Evolutionary conservation across 495 filamentous ascomycete species (phyloP).

Genomic region (Penicillium taxi): DNA sequence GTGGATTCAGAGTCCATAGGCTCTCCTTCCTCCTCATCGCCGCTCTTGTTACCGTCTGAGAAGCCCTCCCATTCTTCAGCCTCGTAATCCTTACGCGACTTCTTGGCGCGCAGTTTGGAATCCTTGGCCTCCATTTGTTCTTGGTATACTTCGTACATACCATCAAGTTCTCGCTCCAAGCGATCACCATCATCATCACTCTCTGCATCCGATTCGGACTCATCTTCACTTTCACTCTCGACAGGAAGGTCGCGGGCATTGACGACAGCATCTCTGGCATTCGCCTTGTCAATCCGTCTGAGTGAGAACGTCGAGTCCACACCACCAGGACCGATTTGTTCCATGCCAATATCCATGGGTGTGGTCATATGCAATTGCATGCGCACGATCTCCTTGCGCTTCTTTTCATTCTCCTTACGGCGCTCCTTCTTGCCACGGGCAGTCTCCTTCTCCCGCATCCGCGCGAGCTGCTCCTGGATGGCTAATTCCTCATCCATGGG

Average conservation of each 20-base stretch:
- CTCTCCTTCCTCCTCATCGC: conserved; percentile 45
- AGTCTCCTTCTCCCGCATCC: conserved; percentile 67
- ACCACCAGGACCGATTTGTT: conserved; percentile 71
- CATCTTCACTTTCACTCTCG: conserved; percentile 49
- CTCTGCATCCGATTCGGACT: conserved; percentile 50
- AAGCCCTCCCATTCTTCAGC: conserved; percentile 91
- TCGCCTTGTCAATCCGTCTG: conserved; percentile 67
- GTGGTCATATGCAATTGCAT: conserved; percentile 97
- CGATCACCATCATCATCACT: conserved; percentile 73
- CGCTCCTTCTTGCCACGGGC: conserved; percentile 70
- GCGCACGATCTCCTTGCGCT: conserved; percentile 80
- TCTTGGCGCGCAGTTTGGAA: conserved; percentile 83
- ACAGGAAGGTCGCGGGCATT: conserved; percentile 67
- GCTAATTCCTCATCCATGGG: conserved; percentile 90
- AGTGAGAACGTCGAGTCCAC: conserved; percentile 77
- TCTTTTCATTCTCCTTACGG: conserved; percentile 79
- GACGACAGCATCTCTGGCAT: conserved; percentile 58
- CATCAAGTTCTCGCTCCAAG: conserved; percentile 77
- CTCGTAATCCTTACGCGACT: conserved; percentile 69
- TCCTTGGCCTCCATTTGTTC: conserved; percentile 70
- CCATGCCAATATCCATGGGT: conserved; percentile 91
- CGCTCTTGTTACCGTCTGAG: conserved; percentile 55
- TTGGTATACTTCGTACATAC: conserved; percentile 77
- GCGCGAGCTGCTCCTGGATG: conserved; percentile 79
- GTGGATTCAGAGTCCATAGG: conserved; percentile 50